Percentiles rank a stretch among this genome's conserved stretches.
Evolutionary conservation across 768 basidiomycete genomes (phyloP).

Genomic region (Agrocybe pediades): DNA sequence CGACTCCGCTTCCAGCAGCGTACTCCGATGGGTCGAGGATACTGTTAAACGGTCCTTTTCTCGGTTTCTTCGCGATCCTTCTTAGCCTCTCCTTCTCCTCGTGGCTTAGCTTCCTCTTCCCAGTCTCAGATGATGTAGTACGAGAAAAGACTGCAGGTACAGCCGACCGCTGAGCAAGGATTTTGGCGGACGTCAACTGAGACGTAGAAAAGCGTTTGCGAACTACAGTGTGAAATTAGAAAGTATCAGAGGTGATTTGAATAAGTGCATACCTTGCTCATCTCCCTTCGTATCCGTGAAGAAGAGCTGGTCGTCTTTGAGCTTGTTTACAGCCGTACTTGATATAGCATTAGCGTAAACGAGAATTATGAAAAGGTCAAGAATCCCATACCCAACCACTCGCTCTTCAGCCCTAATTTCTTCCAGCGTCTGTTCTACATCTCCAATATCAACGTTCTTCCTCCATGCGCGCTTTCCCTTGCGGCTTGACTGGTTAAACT

Average conservation of each 20-base stretch:
- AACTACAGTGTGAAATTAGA: slow-evolving; percentile 38
- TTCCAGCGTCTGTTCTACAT: slow-evolving; percentile 78
- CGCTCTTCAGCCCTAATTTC: slow-evolving; percentile 80
- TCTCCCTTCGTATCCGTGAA: slow-evolving; percentile 81
- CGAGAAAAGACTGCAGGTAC: slow-evolving; percentile 81
- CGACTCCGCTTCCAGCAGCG: slow-evolving; percentile 61
- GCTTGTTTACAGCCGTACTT: slow-evolving; percentile 68
- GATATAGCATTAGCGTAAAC: background rate
- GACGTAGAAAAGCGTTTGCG: slow-evolving; percentile 58
- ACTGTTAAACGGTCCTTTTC: slow-evolving; percentile 74
- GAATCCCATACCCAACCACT: slow-evolving; percentile 65
- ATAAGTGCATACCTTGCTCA: slow-evolving; percentile 53
- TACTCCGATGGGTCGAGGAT: slow-evolving; percentile 69
- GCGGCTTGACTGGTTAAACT: slow-evolving; percentile 70
- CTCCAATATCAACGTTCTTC: slow-evolving; percentile 87
- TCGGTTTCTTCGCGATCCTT: slow-evolving; percentile 71
- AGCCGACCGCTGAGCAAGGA: slow-evolving; percentile 84
- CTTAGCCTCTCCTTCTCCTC: slow-evolving; percentile 78
- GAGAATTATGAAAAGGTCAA: background rate
- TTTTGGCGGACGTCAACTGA: slow-evolving; percentile 70
- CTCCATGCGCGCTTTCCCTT: slow-evolving; percentile 95
- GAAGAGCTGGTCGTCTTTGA: slow-evolving; percentile 76
- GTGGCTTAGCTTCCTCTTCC: slow-evolving; percentile 54
- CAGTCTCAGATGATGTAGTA: slow-evolving; percentile 25
- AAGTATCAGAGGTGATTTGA: background rate